These are phyloP conservation scores for Tinospora cordifolia DNA, from an alignment of 164 flowering plant species.

Conservation along the genomic window DNA sequence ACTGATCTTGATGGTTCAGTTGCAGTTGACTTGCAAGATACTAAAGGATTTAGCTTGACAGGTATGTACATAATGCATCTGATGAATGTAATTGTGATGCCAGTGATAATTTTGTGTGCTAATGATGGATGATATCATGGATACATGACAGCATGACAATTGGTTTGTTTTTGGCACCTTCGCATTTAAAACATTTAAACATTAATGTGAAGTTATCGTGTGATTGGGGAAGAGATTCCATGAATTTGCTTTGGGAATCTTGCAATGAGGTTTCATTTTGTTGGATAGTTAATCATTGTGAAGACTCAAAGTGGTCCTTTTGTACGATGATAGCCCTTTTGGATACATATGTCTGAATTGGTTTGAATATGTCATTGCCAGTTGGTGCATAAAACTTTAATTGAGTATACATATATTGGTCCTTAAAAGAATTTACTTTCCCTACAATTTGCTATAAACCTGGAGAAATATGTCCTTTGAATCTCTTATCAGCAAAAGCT, in stretches of 20 bases:
- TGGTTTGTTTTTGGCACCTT: too few relatives aligned
- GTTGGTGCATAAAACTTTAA: neutral
- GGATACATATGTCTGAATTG: neutral
- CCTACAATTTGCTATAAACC: neutral
- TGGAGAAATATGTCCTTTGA: too few relatives aligned
- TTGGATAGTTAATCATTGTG: too few relatives aligned
- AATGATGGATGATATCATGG: too few relatives aligned
- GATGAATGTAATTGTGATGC: neutral
- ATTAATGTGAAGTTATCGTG: neutral
- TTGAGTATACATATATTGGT: neutral
- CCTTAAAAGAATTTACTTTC: neutral
- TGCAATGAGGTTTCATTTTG: neutral
- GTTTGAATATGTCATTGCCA: neutral
- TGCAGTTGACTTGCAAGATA: conserved; percentile 40
- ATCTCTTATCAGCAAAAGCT: too few relatives aligned
- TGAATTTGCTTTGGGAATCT: neutral
- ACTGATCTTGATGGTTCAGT: conserved; percentile 47
- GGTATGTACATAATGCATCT: conserved; percentile 31
- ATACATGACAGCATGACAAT: too few relatives aligned
- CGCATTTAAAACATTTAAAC: too few relatives aligned
- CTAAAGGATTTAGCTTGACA: conserved; percentile 35
- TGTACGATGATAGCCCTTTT: neutral
- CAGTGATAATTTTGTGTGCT: neutral
- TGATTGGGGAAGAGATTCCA: neutral
- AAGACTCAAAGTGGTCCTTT: too few relatives aligned